Evolutionary conservation across 805 yeast species (phyloP).

Genomic region (Candida ipomoeae): DNA sequence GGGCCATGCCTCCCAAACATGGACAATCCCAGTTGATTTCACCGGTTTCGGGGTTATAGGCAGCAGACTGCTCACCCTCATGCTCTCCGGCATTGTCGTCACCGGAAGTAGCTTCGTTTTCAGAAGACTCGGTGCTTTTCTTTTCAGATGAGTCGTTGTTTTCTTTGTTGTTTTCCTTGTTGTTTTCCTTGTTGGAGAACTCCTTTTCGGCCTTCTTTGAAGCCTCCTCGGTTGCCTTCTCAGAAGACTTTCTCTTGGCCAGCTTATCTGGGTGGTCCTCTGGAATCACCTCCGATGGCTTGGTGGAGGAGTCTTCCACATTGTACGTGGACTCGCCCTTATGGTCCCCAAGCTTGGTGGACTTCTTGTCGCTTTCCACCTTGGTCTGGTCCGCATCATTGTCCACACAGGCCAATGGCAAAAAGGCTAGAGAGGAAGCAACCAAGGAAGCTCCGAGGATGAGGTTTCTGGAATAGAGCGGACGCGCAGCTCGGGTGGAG

Average conservation of each 20-base stretch:
- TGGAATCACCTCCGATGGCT: constrained; percentile 6
- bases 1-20: constrained; percentile 98
- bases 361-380: constrained; percentile 9
- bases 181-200: neutral
- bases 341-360: constrained; percentile 5
- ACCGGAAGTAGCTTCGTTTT: too few species aligned
- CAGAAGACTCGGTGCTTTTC: too few species aligned
- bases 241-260: constrained; percentile 9
- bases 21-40: constrained; percentile 99
- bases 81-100: constrained; percentile 13
- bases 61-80: constrained; percentile 50
- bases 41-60: constrained; percentile 94
- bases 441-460: constrained; percentile 9
- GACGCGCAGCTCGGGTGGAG: constrained; percentile 8
- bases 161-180: too few species aligned
- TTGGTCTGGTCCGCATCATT: constrained; percentile 15
- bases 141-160: neutral
- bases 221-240: constrained; percentile 2
- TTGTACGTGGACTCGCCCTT: constrained; percentile 6
- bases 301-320: constrained; percentile 7
- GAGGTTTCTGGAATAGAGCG: neutral
- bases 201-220: constrained; percentile 7
- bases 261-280: constrained; percentile 10
- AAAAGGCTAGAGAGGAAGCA: constrained; percentile 8
- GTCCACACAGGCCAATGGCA: constrained; percentile 8